Base-by-base conservation (phyloP, 139 green algal genomes). In the Tetradesmus obliquus region DNA sequence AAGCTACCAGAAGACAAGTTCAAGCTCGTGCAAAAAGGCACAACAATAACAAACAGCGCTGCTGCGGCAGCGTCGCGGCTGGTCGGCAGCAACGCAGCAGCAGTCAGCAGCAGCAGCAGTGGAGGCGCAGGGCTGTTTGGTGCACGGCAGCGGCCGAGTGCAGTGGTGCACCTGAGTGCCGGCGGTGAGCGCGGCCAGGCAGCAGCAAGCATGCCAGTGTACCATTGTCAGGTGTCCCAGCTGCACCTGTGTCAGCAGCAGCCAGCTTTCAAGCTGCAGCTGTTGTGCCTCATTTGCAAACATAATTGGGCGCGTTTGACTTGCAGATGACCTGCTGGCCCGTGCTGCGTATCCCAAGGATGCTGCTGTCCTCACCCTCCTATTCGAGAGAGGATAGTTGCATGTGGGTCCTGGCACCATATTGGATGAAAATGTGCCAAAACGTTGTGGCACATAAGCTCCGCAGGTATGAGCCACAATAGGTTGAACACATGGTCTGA, bases 21-120 rank as follows among this genome's bases (percentile, higher is more conserved):
- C 76, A 91, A 91, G 60, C 88, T 91, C 24, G 57, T 91, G 19
- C 57, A 71, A 5, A 86, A 86, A 66, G 88, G 88, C 55, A 91
- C 51, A 13, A 57, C 88, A 6, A 87, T 91, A n/a, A 86, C 76
- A 32, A 86, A 60, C 76, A 79, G 71, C 45, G 19, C 55, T 62
- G 57, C 76, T 86, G 87, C 87, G 7, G 87, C 87, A 91, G 72
- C 45, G 55, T 72, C 74, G 24, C 22, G 72, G 13, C 55, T 45
- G 20, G 87, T 51, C 72, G 74, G 72, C 51, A 55, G 54, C 32
- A 62, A 6, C 51, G 9, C 19, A 19, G 86, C 58, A 57, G 57
- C 5, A 32, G 57, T 9, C 22, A 66, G 51, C 55, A 86, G 57
- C 76, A 86, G 22, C 57, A 87, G 55, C 12, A 79, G 72, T 69